phyloP scores from a whole-genome alignment of 2,329 filamentous ascomycete genomes.

The Exophiala bonariae region DNA sequence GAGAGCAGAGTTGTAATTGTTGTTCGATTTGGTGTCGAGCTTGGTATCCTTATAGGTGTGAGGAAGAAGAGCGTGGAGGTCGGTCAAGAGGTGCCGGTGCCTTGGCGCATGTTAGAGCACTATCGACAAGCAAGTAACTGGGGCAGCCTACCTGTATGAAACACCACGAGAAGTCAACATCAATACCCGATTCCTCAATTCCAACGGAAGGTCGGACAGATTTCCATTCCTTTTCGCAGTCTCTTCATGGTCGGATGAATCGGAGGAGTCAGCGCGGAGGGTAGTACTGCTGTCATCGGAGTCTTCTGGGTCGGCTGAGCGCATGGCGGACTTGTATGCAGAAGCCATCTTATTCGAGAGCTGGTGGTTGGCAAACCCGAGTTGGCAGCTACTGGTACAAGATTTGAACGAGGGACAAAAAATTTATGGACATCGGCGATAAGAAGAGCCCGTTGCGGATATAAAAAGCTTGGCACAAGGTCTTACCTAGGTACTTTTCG shows the following conservation, averaged over 20 bases:
- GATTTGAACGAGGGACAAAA: too few relatives aligned
- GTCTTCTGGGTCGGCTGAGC: constrained; percentile 25
- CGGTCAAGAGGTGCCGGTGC: constrained; percentile 89
- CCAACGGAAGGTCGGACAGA: constrained; percentile 17
- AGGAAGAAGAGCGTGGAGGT: constrained; percentile 83
- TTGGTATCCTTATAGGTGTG: constrained; percentile 94
- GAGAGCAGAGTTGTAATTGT: constrained; percentile 66
- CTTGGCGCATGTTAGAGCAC: constrained; percentile 46
- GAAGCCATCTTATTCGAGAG: constrained; percentile 47
- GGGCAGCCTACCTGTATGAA: constrained; percentile 68
- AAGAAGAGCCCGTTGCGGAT: too few relatives aligned
- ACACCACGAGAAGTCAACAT: constrained; percentile 92
- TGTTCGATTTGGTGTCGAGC: constrained; percentile 83
- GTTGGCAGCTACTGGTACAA: too few relatives aligned
- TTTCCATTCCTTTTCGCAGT: constrained; percentile 15
- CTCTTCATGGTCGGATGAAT: constrained; percentile 64
- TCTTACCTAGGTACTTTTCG: too few relatives aligned
- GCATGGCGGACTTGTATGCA: constrained; percentile 55
- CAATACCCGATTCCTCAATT: constrained; percentile 64
- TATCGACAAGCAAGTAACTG: background rate
- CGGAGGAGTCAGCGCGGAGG: constrained; percentile 26
- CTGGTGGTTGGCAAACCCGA: background rate
- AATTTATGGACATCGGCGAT: too few relatives aligned
- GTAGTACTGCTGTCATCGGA: constrained; percentile 41
- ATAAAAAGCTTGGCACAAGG: too few relatives aligned